These are phyloP conservation scores for Patellaria atrata DNA, from an alignment of 495 filamentous ascomycete species.

Conservation along the genomic window DNA sequence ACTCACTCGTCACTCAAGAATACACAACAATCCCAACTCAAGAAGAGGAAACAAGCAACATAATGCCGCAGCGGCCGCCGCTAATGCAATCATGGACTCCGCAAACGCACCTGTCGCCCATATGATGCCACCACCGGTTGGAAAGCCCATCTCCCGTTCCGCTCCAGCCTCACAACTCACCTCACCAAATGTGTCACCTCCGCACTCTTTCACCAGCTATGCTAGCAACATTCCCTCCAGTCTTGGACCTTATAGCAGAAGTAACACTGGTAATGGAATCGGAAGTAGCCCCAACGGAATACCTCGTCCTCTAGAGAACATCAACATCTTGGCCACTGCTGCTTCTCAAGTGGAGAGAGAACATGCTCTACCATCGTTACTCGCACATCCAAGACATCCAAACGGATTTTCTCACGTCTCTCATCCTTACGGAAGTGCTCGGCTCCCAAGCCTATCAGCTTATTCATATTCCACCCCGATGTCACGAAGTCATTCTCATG, in stretches of 20 bases:
- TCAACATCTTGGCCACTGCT: constrained; percentile 81
- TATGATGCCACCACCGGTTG: constrained; percentile 72
- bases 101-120: constrained; percentile 37
- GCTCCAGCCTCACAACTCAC: constrained; percentile 80
- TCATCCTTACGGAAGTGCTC: constrained; percentile 18
- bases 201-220: constrained; percentile 73
- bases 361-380: too few relatives aligned
- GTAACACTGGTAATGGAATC: constrained; percentile 26
- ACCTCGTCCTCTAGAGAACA: constrained; percentile 49
- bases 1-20: constrained; percentile 89
- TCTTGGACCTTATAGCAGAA: constrained; percentile 51
- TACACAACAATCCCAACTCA: constrained; percentile 98
- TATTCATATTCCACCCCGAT: constrained; percentile 53
- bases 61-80: constrained; percentile 29
- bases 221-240: constrained; percentile 46
- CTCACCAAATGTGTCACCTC: constrained; percentile 92
- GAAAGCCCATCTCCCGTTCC: constrained; percentile 62
- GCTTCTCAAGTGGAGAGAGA: constrained; percentile 81
- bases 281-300: constrained; percentile 28
- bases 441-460: constrained; percentile 62
- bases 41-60: constrained; percentile 78
- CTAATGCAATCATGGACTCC: constrained; percentile 33
- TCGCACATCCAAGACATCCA: constrained; percentile 32
- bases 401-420: constrained; percentile 34
- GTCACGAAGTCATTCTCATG: constrained; percentile 82